Conservation (phyloP, 2,329 filamentous ascomycete species). For the Fusarium proliferatum region DNA sequence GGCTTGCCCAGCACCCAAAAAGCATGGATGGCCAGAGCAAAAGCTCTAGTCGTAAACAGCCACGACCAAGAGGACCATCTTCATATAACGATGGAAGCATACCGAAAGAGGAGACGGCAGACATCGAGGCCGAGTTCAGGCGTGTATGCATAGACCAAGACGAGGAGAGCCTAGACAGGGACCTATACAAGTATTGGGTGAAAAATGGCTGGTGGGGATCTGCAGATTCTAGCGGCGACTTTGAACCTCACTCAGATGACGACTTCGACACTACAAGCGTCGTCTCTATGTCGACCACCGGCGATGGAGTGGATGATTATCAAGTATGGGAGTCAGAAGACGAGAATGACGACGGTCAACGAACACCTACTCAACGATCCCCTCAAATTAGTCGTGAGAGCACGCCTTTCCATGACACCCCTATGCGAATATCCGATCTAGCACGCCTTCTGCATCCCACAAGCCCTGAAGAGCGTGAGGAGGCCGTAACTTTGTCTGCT, state of each 20-base stretch:
- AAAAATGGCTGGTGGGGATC: conserved; percentile 87
- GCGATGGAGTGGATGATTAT: conserved; percentile 58
- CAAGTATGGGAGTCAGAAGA: conserved; percentile 60
- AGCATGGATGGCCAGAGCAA: conserved; percentile 38
- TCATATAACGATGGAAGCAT: conserved; percentile 58
- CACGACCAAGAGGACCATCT: conserved; percentile 11
- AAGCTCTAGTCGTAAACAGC: conserved; percentile 18
- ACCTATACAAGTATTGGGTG: conserved; percentile 87
- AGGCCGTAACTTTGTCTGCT: conserved; percentile 83
- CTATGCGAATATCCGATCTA: conserved; percentile 75
- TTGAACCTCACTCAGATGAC: conserved; percentile 65
- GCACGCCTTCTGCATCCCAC: conserved; percentile 85
- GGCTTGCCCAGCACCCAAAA: conserved; percentile 60
- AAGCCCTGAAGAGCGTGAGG: conserved; percentile 79
- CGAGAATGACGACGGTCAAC: conserved; percentile 62
- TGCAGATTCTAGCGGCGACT: conserved; percentile 83
- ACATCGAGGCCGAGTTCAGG: conserved; percentile 84
- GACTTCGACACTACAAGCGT: conserved; percentile 84
- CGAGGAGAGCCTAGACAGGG: conserved; percentile 76
- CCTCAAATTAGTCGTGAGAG: conserved; percentile 60
- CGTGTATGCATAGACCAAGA: conserved; percentile 60
- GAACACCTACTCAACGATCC: conserved; percentile 79
- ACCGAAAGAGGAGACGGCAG: conserved; percentile 72
- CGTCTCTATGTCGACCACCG: conserved; percentile 66
- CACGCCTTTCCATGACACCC: conserved; percentile 70